These are phyloP conservation scores for Calonectria honghensis DNA, from an alignment of 2,329 filamentous ascomycete species.

Conservation along the genomic window DNA sequence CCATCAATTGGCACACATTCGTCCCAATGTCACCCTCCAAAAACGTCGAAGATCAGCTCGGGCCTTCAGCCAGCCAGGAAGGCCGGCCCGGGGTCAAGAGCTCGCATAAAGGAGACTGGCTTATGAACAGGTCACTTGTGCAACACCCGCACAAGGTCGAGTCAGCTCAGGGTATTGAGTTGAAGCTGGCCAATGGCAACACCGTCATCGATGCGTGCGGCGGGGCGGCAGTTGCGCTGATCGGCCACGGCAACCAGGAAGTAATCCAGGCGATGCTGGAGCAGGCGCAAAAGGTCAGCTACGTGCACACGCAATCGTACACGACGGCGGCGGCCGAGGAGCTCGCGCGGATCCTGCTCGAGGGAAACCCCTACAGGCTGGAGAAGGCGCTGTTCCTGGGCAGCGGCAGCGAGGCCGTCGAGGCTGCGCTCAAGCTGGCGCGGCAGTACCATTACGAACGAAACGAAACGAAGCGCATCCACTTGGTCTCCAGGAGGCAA, in stretches of 20 bases:
- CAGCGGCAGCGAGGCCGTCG: conserved; percentile 62
- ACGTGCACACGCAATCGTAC: conserved; percentile 51
- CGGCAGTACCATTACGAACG: conserved; percentile 67
- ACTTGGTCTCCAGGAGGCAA: conserved; percentile 63
- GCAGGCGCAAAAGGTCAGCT: conserved; percentile 66
- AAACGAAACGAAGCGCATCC: conserved; percentile 51
- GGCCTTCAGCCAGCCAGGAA: background rate
- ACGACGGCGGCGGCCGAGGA: conserved; percentile 49
- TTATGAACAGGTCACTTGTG: conserved; percentile 56
- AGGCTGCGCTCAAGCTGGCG: conserved; percentile 68
- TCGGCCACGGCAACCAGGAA: conserved; percentile 76
- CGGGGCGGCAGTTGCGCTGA: conserved; percentile 79
- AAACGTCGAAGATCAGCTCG: background rate
- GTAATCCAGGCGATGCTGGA: conserved; percentile 73
- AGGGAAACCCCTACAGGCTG: conserved; percentile 44
- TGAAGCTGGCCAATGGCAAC: conserved; percentile 64
- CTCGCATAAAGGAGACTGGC: conserved; percentile 24
- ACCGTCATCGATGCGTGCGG: conserved; percentile 80
- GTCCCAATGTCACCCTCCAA: conserved; percentile 11
- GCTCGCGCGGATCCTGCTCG: conserved; percentile 46
- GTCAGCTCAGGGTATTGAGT: conserved; percentile 61
- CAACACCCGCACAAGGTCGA: conserved; percentile 60
- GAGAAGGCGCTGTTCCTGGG: conserved; percentile 53
- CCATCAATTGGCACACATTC: background rate
- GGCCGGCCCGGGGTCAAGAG: background rate